phyloP scores from a whole-genome alignment of 2,329 filamentous ascomycete species.

The Hypoxylon sp. region DNA sequence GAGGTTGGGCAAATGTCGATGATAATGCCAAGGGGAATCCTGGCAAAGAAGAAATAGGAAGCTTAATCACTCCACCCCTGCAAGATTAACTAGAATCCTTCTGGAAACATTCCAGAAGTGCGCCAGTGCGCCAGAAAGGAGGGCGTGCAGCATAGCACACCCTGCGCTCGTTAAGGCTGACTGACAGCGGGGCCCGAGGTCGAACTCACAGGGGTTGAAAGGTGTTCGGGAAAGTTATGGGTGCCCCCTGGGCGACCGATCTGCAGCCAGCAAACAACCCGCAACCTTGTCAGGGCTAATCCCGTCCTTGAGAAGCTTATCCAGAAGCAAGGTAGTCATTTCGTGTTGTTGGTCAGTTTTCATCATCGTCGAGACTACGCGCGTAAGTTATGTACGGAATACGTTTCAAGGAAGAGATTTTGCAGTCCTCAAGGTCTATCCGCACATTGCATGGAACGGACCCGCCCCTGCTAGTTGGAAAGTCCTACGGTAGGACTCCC shows the following conservation, averaged over 20 bases:
- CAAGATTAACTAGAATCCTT: not conserved
- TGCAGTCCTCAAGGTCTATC: slow-evolving; percentile 4
- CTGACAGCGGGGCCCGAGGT: slow-evolving; percentile 9
- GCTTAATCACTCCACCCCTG: not conserved
- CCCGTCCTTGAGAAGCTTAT: not conserved
- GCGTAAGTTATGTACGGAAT: not conserved
- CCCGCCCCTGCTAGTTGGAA: not conserved
- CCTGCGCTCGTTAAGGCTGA: slow-evolving; percentile 15
- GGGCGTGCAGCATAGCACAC: slow-evolving; percentile 5
- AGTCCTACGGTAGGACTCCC: slow-evolving; percentile 25
- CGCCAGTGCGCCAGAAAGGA: not conserved
- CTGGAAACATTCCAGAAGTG: slow-evolving; percentile 26
- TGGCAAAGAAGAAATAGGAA: slow-evolving; percentile 6
- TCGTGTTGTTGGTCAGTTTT: slow-evolving; percentile 1
- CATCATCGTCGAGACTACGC: slow-evolving; percentile 2
- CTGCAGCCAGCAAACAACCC: not conserved
- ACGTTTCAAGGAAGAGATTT: not conserved
- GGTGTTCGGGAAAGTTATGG: not conserved
- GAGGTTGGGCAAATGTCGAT: not conserved
- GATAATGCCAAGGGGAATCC: not conserved
- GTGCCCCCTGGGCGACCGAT: slow-evolving; percentile 1
- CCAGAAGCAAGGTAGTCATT: slow-evolving; percentile 15
- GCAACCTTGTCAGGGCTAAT: not conserved
- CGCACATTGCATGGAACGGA: slow-evolving; percentile 1
- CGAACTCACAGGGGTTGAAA: slow-evolving; percentile 3